Evolutionary conservation across 2,329 filamentous ascomycete genomes (phyloP).

Genomic region (Trichoderma simmonsii): DNA sequence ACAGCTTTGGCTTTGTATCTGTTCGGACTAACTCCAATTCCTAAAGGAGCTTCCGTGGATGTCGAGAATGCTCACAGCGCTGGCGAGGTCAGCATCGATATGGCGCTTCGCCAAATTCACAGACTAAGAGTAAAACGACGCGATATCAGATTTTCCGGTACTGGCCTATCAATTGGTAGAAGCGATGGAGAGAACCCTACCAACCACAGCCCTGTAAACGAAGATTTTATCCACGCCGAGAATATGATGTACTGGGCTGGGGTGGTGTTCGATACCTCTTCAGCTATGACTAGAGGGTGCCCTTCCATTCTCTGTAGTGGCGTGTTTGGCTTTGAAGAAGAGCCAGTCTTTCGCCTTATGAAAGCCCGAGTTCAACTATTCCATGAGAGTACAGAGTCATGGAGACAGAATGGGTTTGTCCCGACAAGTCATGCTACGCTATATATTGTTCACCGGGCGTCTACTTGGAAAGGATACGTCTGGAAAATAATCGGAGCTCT

Average conservation of each 20-base stretch:
- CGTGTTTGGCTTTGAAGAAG: conserved; percentile 4
- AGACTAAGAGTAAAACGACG: background rate
- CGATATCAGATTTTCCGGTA: background rate
- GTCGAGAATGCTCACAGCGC: background rate
- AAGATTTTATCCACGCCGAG: conserved; percentile 6
- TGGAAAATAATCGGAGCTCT: conserved; percentile 2
- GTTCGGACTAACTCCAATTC: background rate
- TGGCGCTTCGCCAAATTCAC: conserved; percentile 5
- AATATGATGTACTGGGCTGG: conserved; percentile 12
- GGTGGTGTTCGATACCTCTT: conserved; percentile 1
- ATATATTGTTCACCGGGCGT: background rate
- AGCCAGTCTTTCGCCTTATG: background rate
- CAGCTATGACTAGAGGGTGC: background rate
- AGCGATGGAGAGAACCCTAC: background rate
- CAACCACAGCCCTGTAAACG: background rate
- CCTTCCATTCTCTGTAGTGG: background rate
- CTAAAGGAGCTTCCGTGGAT: background rate
- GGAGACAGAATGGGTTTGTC: background rate
- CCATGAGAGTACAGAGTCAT: background rate
- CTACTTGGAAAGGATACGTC: conserved; percentile 1
- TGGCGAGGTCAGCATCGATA: background rate
- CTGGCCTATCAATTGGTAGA: background rate
- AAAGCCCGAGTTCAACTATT: conserved; percentile 3
- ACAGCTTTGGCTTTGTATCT: conserved; percentile 2
- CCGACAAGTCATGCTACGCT: background rate